Evolutionary conservation across 305 asterid genomes (phyloP).

Genomic region (Nicotiana rustica): DNA sequence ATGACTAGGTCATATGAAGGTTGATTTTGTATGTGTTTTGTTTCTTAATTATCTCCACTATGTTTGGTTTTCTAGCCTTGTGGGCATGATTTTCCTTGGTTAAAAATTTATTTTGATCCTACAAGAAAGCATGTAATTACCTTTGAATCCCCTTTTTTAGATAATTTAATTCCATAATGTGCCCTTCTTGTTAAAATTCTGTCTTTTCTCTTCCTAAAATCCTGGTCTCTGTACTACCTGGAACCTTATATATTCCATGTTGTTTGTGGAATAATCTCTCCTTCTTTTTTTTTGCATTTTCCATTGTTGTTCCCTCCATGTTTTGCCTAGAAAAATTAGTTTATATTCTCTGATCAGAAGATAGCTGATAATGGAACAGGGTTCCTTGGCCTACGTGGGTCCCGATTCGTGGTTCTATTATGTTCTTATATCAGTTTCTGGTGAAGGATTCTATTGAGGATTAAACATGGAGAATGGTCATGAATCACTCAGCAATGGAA

Average conservation of each 20-base stretch:
- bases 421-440: conserved; percentile 21
- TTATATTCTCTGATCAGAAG: conserved; percentile 36
- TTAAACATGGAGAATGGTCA: conserved; percentile 64
- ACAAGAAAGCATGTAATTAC: conserved; percentile 11
- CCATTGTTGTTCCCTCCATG: conserved; percentile 32
- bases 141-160: conserved; percentile 6
- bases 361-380: conserved; percentile 37
- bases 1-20: neutral
- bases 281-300: neutral
- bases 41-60: neutral
- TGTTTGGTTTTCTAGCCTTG: neutral
- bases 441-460: conserved; percentile 39
- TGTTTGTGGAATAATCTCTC: neutral
- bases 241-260: conserved; percentile 31
- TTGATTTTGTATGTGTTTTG: neutral
- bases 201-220: conserved; percentile 45
- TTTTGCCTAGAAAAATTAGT: conserved; percentile 32
- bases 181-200: conserved; percentile 39
- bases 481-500: conserved; percentile 61
- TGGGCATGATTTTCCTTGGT: conserved; percentile 13
- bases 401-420: conserved; percentile 26
- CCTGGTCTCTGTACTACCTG: conserved; percentile 36
- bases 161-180: conserved; percentile 29
- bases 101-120: conserved; percentile 30
- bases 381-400: conserved; percentile 26